Evolutionary conservation across 2,329 filamentous ascomycete species (phyloP), one percentile per base, ranked within the genome.

Genomic region (Dothideomycetes sp.): DNA sequence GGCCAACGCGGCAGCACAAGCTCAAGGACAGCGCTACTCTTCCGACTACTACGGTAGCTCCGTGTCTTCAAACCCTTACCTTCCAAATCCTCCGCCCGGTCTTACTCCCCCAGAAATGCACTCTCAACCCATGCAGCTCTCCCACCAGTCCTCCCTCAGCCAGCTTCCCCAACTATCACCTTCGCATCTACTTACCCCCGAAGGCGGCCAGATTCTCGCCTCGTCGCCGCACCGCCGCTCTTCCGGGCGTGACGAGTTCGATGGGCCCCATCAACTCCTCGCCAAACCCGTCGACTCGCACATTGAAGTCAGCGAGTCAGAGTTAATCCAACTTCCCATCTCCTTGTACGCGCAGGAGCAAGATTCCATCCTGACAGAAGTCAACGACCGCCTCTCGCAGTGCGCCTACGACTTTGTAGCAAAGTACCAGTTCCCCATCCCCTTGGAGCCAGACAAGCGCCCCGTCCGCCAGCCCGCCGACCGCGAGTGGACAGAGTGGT

Each of bases 401-500:
- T 91, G 84, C 59, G 85, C 84, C 22, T 93, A 82, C 69, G 84
- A 93, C 63, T 93, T 93, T 61, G 80, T 93, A 52, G 85, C 85
- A 52, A 87, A 86, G 62, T 91, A 91, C 59, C 84, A 89, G 61
- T 93, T 93, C 57, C 85, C 85, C 10, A 87, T 93, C 50, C 85
- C 85, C 9, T 63, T 91, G 52, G 84, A 85, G 42, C 75, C 82
- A 59, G 83, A 89, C 58, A 87, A 87, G 74, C 75, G 84, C 49
- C 80, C 81, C 41, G 73, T 88, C 38, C 78, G 82, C 57, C 68
- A 78, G 34, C 77, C 84, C 22, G 77, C 79, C 53, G 84, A 88
- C 61, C 73, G 84, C 46, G 85, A 91, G 60, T 93, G 85, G 85
- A 89, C 84, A 34, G 85, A 93, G 63, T 93, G 85, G 85, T 85